A percentile compares a stretch with the other conserved stretches of the same genome.
Evolutionary conservation across 1,284 basidiomycete genomes (phyloP).

Genomic region (Sphaerobolus stellatus): DNA sequence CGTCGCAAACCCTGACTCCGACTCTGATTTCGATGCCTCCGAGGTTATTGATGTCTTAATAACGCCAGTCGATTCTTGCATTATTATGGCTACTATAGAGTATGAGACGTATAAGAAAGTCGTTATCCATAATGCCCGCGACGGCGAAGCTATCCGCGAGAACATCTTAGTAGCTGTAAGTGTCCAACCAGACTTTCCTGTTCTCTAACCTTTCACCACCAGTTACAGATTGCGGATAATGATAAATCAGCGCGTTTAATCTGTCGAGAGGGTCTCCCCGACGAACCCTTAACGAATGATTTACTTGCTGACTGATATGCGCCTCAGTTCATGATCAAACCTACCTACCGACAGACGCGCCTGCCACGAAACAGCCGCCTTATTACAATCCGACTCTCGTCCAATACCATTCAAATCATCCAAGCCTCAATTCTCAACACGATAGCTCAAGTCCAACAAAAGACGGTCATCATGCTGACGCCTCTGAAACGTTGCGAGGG

Average conservation of each 20-base stretch:
- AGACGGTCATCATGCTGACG: no score
- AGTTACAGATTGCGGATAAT: slow-evolving; percentile 84
- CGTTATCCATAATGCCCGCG: no score
- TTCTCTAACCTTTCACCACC: slow-evolving; percentile 14
- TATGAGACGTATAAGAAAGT: no score
- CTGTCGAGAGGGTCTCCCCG: slow-evolving; percentile 80
- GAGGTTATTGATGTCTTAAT: slow-evolving; percentile 20
- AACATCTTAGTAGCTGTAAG: slow-evolving; percentile 80
- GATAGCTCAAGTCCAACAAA: no score
- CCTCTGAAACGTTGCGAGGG: no score
- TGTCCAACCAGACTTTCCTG: slow-evolving; percentile 13
- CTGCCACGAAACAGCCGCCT: no score
- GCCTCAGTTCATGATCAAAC: slow-evolving; percentile 81
- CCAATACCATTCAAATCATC: no score
- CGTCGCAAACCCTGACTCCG: slow-evolving; percentile 17
- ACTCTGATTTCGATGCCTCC: no score
- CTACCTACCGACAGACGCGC: no score
- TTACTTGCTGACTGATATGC: slow-evolving; percentile 70
- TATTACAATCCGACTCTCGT: neutral
- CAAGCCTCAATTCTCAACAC: no score
- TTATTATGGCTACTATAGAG: no score
- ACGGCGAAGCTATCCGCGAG: slow-evolving; percentile 83
- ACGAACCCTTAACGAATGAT: slow-evolving; percentile 68
- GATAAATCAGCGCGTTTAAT: slow-evolving; percentile 77
- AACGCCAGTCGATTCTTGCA: no score